phyloP scores from a whole-genome alignment of 2,329 filamentous ascomycete species.

The Xylariaceae sp. region DNA sequence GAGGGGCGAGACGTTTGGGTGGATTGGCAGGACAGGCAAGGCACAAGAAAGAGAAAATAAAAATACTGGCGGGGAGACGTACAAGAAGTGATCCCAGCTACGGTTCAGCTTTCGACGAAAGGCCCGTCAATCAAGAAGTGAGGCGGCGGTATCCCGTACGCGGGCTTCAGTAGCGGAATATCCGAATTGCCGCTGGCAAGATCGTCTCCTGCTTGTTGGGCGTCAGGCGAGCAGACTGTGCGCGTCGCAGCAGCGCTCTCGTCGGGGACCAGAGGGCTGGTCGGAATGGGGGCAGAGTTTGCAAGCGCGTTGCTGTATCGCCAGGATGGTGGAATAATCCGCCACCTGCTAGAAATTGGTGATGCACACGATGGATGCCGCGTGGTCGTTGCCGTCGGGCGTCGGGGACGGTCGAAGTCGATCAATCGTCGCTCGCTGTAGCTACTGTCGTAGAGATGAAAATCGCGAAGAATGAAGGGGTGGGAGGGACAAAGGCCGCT shows the following conservation, averaged over 20 bases:
- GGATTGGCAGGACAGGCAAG: constrained; percentile 16
- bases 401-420: not conserved
- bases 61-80: constrained; percentile 16
- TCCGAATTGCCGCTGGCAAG: not conserved
- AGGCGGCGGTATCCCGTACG: not conserved
- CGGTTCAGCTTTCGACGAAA: constrained; percentile 10
- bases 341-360: not conserved
- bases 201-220: constrained; percentile 1
- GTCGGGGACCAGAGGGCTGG: not conserved
- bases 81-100: constrained; percentile 13
- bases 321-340: not conserved
- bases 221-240: not conserved
- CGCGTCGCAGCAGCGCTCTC: not conserved
- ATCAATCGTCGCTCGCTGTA: not conserved
- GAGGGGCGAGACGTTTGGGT: not conserved
- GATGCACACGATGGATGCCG: not conserved
- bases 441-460: not conserved
- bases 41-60: constrained; percentile 2
- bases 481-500: not conserved
- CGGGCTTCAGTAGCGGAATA: not conserved
- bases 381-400: not conserved
- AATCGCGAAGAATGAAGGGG: not conserved
- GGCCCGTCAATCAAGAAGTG: constrained; percentile 10
- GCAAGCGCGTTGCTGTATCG: not conserved
- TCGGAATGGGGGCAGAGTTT: not conserved